Base-by-base conservation (phyloP, 208 protist genomes). In the Wallacemonas rigidus region DNA sequence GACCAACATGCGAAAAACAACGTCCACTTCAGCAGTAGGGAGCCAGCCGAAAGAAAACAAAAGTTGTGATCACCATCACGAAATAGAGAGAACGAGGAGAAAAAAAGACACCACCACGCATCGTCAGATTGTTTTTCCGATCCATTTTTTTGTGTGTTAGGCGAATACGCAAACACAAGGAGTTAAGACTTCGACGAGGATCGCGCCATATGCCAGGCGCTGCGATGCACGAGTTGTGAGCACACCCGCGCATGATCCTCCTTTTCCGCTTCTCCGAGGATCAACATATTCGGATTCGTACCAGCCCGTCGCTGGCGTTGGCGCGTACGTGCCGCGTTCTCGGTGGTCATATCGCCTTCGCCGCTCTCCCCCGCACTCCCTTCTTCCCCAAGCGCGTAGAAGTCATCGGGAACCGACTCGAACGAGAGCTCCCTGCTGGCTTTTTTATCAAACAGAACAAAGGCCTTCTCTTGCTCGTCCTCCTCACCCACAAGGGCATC, bases 181-280 rank as follows among this genome's bases (percentile, higher is more conserved):
- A 17, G 61, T 26, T 26, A 70, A 1, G 38, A 64, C 9, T 45
- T 14, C 0, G 60, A 63, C 35, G 39, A 53, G 2, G 67, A 69
- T 51, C 79, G 78, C 4, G 79, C 79, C 69, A 77, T 75, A 48
- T 63, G 72, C 35, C 77, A 62, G 1, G 74, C 81, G 39, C 78
- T 82, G 39, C 79, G 75, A 50, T 91, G 86, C 61, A 91, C 55
- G 70, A 91, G 72, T 76, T 91, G 86, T 41, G 86, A 81, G 36
- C 67, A 65, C 55, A 91, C 77, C 43, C 58, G 48, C 26, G 60
- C 26, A 15, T 69, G 65, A 41, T 65, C 60, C 60, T 65, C 41
- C 43, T 35, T 44, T 35, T 65, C 60, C 5, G 60, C 60, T 0
- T 65, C 60, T 5, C 60, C 43, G 15, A 65, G 40, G 11, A 65